Percentiles rank a stretch among this genome's conserved stretches.
Conservation (phyloP, 1,139 yeast species). For the Geotrichum cucujoidarum region DNA sequence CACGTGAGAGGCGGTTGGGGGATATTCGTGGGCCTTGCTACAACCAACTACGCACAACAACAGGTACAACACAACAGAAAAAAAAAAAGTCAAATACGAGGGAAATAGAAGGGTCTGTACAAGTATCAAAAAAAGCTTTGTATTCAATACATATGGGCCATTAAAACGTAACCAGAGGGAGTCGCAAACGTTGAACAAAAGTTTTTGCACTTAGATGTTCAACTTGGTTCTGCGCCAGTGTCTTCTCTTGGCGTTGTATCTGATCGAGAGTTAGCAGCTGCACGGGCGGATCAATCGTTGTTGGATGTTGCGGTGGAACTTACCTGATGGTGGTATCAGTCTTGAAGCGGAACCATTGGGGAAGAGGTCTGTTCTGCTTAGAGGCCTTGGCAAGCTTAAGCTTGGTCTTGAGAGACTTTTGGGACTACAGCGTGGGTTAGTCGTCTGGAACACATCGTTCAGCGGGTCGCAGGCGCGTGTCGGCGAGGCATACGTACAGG, state of each 20-base stretch:
- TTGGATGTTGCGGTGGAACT: too few relatives aligned
- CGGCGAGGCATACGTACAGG: too few relatives aligned
- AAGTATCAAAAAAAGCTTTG: not conserved
- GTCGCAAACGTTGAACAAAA: slow-evolving; percentile 4
- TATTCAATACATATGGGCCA: slow-evolving; percentile 8
- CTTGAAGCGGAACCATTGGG: slow-evolving; percentile 99
- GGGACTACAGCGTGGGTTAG: slow-evolving; percentile 46
- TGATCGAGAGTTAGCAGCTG: slow-evolving; percentile 19
- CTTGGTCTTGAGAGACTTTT: slow-evolving; percentile 97
- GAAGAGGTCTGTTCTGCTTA: slow-evolving; percentile 99
- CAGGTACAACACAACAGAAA: too few relatives aligned
- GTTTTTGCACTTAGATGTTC: slow-evolving; percentile 62
- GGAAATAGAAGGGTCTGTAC: too few relatives aligned
- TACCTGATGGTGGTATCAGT: slow-evolving; percentile 90
- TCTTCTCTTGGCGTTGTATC: slow-evolving; percentile 99
- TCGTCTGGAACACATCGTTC: not conserved
- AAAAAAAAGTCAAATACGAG: too few relatives aligned
- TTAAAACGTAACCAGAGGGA: slow-evolving; percentile 11
- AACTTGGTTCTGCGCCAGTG: slow-evolving; percentile 99
- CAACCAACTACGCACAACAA: too few relatives aligned
- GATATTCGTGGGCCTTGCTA: too few relatives aligned
- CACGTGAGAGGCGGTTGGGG: slow-evolving; percentile 6
- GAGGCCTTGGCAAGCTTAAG: slow-evolving; percentile 99
- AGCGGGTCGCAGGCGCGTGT: too few relatives aligned
- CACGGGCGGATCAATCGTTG: too few relatives aligned